Evolutionary conservation across 768 basidiomycete genomes (phyloP).

Genomic region (Candolleomyces aberdarensis): DNA sequence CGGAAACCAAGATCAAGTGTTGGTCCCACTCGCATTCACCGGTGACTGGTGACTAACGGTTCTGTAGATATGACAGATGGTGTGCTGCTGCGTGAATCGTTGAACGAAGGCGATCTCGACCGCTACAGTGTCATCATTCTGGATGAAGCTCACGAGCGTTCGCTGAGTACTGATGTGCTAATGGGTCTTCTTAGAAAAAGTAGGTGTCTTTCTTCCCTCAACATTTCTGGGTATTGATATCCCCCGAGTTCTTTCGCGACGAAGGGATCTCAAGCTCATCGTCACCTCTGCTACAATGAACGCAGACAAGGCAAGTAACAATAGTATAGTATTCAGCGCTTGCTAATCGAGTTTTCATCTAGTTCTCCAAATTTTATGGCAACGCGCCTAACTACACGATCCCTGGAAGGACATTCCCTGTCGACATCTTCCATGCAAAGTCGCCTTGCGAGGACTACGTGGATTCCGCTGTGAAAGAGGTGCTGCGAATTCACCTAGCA

Average conservation of each 20-base stretch:
- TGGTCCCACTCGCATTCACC: conserved; percentile 20
- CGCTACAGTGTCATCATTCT: conserved; percentile 95
- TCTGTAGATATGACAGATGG: conserved; percentile 95
- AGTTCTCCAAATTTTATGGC: conserved; percentile 96
- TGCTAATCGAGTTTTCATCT: background rate
- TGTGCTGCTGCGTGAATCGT: conserved; percentile 94
- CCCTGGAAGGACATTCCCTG: conserved; percentile 89
- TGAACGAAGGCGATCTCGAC: conserved; percentile 98
- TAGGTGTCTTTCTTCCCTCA: conserved; percentile 33
- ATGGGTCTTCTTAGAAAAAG: conserved; percentile 96
- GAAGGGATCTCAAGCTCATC: conserved; percentile 92
- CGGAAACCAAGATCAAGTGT: conserved; percentile 98
- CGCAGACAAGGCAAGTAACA: conserved; percentile 78
- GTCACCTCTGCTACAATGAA: conserved; percentile 99
- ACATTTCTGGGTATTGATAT: background rate
- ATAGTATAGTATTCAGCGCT: background rate
- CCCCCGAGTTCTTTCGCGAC: conserved; percentile 70
- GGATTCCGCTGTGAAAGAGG: conserved; percentile 96
- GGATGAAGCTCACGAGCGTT: conserved; percentile 99
- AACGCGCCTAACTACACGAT: conserved; percentile 95
- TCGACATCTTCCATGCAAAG: conserved; percentile 94
- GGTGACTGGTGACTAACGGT: background rate
- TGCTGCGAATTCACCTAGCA: conserved; percentile 93
- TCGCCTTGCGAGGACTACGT: conserved; percentile 99
- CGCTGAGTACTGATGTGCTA: conserved; percentile 93